phyloP scores from a whole-genome alignment of 352 stramenopile species.

The Phytopythium cucurbitacearum region DNA sequence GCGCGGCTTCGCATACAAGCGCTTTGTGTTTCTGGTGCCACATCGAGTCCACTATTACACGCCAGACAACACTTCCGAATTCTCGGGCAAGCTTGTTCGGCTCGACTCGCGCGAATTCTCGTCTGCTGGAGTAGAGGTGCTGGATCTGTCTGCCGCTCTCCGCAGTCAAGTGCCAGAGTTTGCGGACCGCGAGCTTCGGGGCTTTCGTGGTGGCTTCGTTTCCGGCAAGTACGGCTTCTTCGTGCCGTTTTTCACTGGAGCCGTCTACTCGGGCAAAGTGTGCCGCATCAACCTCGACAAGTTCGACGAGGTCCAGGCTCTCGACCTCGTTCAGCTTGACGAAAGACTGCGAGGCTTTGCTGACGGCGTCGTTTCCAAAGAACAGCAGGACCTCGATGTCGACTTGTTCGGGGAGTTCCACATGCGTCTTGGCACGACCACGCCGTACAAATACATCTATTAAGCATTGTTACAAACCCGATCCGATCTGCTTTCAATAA shows the following conservation, averaged over 20 bases:
- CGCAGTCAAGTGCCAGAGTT: slow-evolving; percentile 70
- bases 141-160: slow-evolving; percentile 48
- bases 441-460: slow-evolving; percentile 65
- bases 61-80: slow-evolving; percentile 12
- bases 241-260: slow-evolving; percentile 70
- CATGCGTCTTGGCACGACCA: slow-evolving; percentile 55
- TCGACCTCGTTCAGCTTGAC: slow-evolving; percentile 58
- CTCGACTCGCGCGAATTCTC: slow-evolving; percentile 73
- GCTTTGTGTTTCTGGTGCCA: slow-evolving; percentile 67
- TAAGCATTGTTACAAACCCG: slow-evolving; percentile 11
- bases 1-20: slow-evolving; percentile 66
- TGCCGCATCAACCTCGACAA: slow-evolving; percentile 77
- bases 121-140: slow-evolving; percentile 29
- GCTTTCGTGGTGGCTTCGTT: slow-evolving; percentile 61
- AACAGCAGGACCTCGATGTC: slow-evolving; percentile 35
- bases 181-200: slow-evolving; percentile 49
- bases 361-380: slow-evolving; percentile 45
- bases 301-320: slow-evolving; percentile 72
- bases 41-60: slow-evolving; percentile 34
- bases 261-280: slow-evolving; percentile 60
- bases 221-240: slow-evolving; percentile 84
- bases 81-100: slow-evolving; percentile 64
- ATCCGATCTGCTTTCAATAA: slow-evolving; percentile 11
- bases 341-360: slow-evolving; percentile 41
- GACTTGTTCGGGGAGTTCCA: slow-evolving; percentile 65